Evolutionary conservation across 306 rosid genomes (phyloP), one percentile per base, ranked within the genome.

Genomic region (Styphnolobium japonicum): DNA sequence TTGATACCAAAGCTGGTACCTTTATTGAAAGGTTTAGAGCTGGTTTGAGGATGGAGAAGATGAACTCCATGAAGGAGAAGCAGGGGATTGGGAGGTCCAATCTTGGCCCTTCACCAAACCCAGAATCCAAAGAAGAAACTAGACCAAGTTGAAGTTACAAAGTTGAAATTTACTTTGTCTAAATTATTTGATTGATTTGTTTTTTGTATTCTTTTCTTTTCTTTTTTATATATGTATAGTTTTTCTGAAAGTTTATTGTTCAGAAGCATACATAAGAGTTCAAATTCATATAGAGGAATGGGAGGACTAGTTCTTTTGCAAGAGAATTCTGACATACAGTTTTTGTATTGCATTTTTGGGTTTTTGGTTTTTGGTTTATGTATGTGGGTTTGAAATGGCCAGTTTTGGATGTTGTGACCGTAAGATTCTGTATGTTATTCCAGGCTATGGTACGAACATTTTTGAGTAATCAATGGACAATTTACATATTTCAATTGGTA

Each of bases 11-110:
- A 76, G 98, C 98, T 73, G 88, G 88, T 21, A 89, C 76, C 46
- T 94, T 94, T 86, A 94, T 94, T 46, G 83, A 79, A 61, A 90
- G 78, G 78, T 89, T 94, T 74, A 89, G 93, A 81, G 97, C 98
- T 37, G 91, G 89, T 48, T 80, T 94, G 84, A 82, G 78, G 86
- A 62, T 90, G 80, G 94, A 92, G 83, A 92, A 88, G 89, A 86
- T 90, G 82, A 89, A 94, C 27, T 94, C 98, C 33, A 57, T 89
- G 75, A 88, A 74, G 66, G 87, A 85, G 86, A 80, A 83, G 84
- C 87, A 79, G 34, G 85, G 75, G 42, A 84, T 83, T 48, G 83
- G 88, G 56, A 86, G 82, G 88, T 90, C 93, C 49, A 92, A 88
- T 67, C 80, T 92, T 7, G 92, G 97, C 69, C 92, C 70, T 75